Conservation (phyloP, 2,329 filamentous ascomycete species). For the Hymenoscyphus fructigenus region DNA sequence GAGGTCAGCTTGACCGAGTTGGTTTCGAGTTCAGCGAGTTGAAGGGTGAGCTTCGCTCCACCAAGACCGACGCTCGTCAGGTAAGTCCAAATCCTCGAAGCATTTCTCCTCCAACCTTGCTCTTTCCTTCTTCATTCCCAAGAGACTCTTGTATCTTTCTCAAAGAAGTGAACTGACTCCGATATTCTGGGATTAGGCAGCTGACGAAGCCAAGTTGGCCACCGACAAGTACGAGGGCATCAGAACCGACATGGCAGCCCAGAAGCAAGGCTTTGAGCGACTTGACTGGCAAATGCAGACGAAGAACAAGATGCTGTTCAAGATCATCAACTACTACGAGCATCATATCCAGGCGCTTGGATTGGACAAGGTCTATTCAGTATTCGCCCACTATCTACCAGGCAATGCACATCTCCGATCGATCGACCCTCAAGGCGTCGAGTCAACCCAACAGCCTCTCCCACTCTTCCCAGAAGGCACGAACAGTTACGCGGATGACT, state of each 20-base stretch:
- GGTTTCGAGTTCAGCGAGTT: background rate
- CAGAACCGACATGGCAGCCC: background rate
- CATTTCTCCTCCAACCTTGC: background rate
- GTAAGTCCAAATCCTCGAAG: background rate
- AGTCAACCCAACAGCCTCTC: background rate
- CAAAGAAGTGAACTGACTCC: background rate
- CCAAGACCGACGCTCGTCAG: background rate
- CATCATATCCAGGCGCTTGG: background rate
- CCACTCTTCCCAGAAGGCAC: background rate
- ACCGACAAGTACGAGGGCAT: background rate
- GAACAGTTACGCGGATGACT: background rate
- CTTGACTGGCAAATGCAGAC: background rate
- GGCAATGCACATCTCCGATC: background rate
- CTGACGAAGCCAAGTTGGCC: background rate
- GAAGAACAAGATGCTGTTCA: slow-evolving; percentile 2
- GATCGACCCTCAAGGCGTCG: background rate
- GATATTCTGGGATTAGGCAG: background rate
- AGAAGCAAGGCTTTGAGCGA: background rate
- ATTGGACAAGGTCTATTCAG: background rate
- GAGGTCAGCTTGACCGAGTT: background rate
- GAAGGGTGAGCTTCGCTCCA: background rate
- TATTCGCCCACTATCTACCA: background rate
- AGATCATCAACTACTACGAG: background rate
- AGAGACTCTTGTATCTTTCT: background rate
- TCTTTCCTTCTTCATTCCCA: background rate